These are phyloP conservation scores for Magnaporthales sp. DNA, from an alignment of 2,329 filamentous ascomycete genomes.

Conservation along the genomic window DNA sequence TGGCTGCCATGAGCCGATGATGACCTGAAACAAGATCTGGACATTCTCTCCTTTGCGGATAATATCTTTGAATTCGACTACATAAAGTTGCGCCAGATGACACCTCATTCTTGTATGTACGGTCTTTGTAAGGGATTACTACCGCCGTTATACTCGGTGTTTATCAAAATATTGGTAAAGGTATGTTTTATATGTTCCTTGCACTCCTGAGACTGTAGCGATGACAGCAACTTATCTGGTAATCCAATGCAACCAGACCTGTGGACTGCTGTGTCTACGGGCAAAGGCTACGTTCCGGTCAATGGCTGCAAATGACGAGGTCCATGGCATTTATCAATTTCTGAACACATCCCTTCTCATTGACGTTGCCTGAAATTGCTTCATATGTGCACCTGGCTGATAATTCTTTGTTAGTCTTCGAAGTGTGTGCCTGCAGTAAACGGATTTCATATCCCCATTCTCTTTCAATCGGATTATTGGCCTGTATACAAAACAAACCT, in stretches of 20 bases:
- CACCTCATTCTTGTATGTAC: background rate
- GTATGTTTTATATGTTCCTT: background rate
- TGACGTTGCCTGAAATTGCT: background rate
- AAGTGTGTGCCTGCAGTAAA: background rate
- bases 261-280: background rate
- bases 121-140: background rate
- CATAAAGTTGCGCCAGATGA: background rate
- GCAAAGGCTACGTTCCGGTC: constrained; percentile 1
- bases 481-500: background rate
- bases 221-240: constrained; percentile 1
- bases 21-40: constrained; percentile 55
- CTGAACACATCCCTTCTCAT: background rate
- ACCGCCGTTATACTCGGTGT: background rate
- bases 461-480: background rate
- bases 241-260: background rate
- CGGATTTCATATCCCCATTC: background rate
- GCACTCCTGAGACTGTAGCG: background rate
- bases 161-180: background rate
- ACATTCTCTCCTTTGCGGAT: constrained; percentile 28
- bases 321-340: background rate
- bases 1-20: constrained; percentile 59
- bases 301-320: background rate
- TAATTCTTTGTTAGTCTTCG: background rate
- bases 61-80: background rate
- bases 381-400: background rate